These are phyloP conservation scores for Populus davidiana DNA, from an alignment of 345 rosid genomes.

Conservation along the genomic window DNA sequence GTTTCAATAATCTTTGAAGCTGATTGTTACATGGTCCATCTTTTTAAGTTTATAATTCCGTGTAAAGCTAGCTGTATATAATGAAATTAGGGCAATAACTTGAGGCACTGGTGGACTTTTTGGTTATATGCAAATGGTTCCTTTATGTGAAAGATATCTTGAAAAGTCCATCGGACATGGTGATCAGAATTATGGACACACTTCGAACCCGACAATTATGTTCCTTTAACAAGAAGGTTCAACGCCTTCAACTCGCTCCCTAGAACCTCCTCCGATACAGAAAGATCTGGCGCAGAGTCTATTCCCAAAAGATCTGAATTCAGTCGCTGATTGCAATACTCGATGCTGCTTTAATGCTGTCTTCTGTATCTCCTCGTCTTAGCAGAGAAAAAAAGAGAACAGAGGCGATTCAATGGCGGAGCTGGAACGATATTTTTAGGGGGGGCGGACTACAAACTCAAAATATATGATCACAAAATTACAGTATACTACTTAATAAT, in stretches of 20 bases:
- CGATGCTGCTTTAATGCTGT: slow-evolving; percentile 80
- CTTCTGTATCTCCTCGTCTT: slow-evolving; percentile 84
- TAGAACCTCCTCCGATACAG: too few species aligned
- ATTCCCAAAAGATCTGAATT: slow-evolving; percentile 54
- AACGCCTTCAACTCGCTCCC: too few species aligned
- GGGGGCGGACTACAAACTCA: too few species aligned
- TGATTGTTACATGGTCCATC: not conserved
- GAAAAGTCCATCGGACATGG: not conserved
- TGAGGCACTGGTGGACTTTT: not conserved
- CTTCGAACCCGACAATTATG: too few species aligned
- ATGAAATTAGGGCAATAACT: not conserved
- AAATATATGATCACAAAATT: too few species aligned
- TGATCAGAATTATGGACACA: too few species aligned
- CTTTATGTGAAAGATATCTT: not conserved
- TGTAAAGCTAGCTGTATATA: not conserved
- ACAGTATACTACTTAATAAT: too few species aligned
- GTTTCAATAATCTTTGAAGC: slow-evolving; percentile 19
- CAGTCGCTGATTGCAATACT: slow-evolving; percentile 57
- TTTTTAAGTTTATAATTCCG: not conserved
- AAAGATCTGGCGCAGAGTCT: not conserved
- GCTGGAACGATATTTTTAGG: too few species aligned
- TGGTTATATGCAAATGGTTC: not conserved
- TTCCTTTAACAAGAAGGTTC: not conserved
- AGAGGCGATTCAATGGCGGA: too few species aligned
- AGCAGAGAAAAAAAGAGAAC: too few species aligned